These are phyloP conservation scores for Rhinocladiella mackenziei DNA, from an alignment of 2,329 filamentous ascomycete genomes.

Conservation along the genomic window DNA sequence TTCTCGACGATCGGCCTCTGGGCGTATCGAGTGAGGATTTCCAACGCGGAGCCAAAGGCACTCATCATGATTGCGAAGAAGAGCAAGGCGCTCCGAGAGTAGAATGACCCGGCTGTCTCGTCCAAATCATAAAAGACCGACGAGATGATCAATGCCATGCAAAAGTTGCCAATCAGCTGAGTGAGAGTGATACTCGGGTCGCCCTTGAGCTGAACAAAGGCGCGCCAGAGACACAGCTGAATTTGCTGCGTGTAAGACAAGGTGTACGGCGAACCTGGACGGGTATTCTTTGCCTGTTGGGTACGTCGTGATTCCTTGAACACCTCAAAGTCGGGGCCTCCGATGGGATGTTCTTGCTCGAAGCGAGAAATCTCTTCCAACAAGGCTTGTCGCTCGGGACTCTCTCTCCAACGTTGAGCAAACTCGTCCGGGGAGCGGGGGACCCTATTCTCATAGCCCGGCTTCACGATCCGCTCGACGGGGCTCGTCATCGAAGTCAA, in stretches of 20 bases:
- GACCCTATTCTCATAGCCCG: slow-evolving; percentile 59
- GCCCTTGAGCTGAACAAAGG: slow-evolving; percentile 63
- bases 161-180: slow-evolving; percentile 56
- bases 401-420: slow-evolving; percentile 54
- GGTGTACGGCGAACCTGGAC: slow-evolving; percentile 54
- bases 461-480: slow-evolving; percentile 52
- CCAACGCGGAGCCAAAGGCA: slow-evolving; percentile 59
- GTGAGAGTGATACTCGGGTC: slow-evolving; percentile 62
- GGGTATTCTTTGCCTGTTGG: slow-evolving; percentile 43
- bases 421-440: slow-evolving; percentile 70
- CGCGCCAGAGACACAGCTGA: slow-evolving; percentile 53
- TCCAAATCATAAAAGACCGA: slow-evolving; percentile 66
- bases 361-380: slow-evolving; percentile 44
- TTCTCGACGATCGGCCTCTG: slow-evolving; percentile 93
- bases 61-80: slow-evolving; percentile 64
- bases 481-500: slow-evolving; percentile 67
- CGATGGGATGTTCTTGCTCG: slow-evolving; percentile 41
- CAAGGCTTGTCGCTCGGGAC: slow-evolving; percentile 44
- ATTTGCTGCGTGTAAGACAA: slow-evolving; percentile 55
- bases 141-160: slow-evolving; percentile 60
- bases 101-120: slow-evolving; percentile 55
- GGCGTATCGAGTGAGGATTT: slow-evolving; percentile 72
- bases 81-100: slow-evolving; percentile 60
- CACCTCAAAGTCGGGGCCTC: slow-evolving; percentile 38
- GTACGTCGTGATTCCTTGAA: slow-evolving; percentile 42